Evolutionary conservation across 768 basidiomycete genomes (phyloP).

Genomic region (Leccinum subtestaceum): DNA sequence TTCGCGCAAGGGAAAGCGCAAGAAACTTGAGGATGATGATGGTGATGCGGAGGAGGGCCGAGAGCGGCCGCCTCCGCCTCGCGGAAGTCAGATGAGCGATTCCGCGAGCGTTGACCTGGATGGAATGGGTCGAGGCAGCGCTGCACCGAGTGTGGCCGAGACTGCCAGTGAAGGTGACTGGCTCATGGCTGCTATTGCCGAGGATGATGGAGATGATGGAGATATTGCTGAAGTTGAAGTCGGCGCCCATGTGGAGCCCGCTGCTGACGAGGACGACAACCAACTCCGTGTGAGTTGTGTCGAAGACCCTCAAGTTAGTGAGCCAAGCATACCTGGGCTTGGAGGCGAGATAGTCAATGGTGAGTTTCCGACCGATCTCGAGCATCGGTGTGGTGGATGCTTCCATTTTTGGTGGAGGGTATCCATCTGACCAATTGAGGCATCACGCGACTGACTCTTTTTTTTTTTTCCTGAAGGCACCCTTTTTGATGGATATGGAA

Average conservation of each 20-base stretch:
- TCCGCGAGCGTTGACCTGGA: slow-evolving; percentile 54
- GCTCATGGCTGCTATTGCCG: slow-evolving; percentile 86
- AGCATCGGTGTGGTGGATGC: slow-evolving; percentile 43
- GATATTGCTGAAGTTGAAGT: slow-evolving; percentile 56
- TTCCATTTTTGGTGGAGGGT: slow-evolving; percentile 40
- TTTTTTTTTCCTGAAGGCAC: slow-evolving; percentile 37
- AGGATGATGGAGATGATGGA: slow-evolving; percentile 64
- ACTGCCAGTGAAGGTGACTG: slow-evolving; percentile 72
- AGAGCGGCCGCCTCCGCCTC: slow-evolving; percentile 60
- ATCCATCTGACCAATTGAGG: slow-evolving; percentile 37
- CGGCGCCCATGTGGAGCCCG: slow-evolving; percentile 48
- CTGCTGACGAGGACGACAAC: slow-evolving; percentile 45
- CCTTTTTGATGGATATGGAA: slow-evolving; percentile 37
- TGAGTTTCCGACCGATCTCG: slow-evolving; percentile 46
- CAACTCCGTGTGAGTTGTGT: slow-evolving; percentile 42
- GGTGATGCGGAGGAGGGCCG: slow-evolving; percentile 74
- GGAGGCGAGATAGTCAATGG: slow-evolving; percentile 42
- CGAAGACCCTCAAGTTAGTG: slow-evolving; percentile 38
- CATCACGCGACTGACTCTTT: slow-evolving; percentile 60
- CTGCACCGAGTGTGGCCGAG: slow-evolving; percentile 63
- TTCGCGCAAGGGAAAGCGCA: slow-evolving; percentile 76
- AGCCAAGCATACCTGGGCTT: slow-evolving; percentile 32
- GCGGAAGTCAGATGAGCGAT: slow-evolving; percentile 46
- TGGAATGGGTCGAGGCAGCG: slow-evolving; percentile 56
- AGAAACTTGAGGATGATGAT: slow-evolving; percentile 88